These are phyloP conservation scores for Striga asiatica DNA, from an alignment of 257 asterid species.

Conservation along the genomic window DNA sequence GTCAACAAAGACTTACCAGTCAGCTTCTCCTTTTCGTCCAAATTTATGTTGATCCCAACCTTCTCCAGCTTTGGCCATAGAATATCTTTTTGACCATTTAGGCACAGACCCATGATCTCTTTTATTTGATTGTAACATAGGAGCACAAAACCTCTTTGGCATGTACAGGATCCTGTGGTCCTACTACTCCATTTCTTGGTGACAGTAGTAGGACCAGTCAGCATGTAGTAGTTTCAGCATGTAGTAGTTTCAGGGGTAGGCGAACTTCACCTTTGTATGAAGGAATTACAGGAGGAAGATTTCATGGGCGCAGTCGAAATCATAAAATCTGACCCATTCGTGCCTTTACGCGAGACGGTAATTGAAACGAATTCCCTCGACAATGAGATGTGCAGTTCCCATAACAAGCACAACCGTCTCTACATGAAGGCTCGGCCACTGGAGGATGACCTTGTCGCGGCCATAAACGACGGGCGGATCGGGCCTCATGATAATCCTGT, in stretches of 20 bases:
- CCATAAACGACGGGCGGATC: too few species aligned
- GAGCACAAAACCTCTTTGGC: background rate
- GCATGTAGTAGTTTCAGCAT: too few species aligned
- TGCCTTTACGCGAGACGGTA: background rate
- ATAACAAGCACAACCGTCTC: background rate
- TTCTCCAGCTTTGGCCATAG: background rate
- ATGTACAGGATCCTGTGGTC: background rate
- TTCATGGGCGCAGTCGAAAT: background rate
- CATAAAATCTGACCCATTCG: background rate
- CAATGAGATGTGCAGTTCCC: background rate
- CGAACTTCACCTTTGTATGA: background rate
- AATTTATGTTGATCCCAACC: background rate
- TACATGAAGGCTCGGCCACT: background rate
- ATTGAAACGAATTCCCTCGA: background rate
- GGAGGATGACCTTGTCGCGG: too few species aligned
- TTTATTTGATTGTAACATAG: background rate
- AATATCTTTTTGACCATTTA: background rate
- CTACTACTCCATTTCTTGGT: background rate
- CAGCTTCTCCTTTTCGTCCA: background rate
- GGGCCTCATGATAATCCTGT: too few species aligned
- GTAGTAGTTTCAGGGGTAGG: too few species aligned
- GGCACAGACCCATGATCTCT: background rate
- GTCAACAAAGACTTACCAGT: background rate
- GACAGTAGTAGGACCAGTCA: too few species aligned
- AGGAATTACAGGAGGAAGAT: background rate